Conservation (phyloP, 129 eudicot species). For the Smallanthus sonchifolius region DNA sequence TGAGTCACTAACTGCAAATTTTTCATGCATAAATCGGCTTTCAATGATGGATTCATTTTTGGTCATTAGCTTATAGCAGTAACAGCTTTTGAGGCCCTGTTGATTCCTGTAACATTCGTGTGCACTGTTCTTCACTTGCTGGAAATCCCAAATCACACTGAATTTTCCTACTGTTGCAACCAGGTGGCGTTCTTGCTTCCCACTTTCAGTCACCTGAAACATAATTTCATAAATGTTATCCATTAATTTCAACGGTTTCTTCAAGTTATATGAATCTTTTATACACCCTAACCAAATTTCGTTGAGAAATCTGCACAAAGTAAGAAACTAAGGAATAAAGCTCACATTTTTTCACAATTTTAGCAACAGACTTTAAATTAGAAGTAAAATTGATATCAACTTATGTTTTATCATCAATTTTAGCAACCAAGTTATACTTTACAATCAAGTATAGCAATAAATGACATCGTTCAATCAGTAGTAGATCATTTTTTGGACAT, state of each 20-base stretch:
- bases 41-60: constrained; percentile 88
- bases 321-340: not conserved
- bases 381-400: not conserved
- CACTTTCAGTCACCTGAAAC: constrained; percentile 84
- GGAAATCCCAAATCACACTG: constrained; percentile 92
- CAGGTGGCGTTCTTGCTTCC: constrained; percentile 88
- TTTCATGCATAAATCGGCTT: constrained; percentile 92
- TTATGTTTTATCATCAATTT: not conserved
- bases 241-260: not conserved
- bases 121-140: constrained; percentile 91
- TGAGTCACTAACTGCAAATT: constrained; percentile 50
- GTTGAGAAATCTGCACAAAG: not conserved
- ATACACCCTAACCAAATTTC: not conserved
- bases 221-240: not conserved
- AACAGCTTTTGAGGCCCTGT: constrained; percentile 98
- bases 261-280: not conserved
- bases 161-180: constrained; percentile 91
- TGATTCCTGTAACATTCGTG: constrained; percentile 82
- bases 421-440: not conserved
- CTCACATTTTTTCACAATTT: not conserved
- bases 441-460: not conserved
- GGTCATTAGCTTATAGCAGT: constrained; percentile 77
- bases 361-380: not conserved
- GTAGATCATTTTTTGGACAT: not conserved
- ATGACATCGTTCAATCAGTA: not conserved